These are phyloP conservation scores for Aspergillus transmontanensis DNA, from an alignment of 2,329 filamentous ascomycete species.

Conservation along the genomic window DNA sequence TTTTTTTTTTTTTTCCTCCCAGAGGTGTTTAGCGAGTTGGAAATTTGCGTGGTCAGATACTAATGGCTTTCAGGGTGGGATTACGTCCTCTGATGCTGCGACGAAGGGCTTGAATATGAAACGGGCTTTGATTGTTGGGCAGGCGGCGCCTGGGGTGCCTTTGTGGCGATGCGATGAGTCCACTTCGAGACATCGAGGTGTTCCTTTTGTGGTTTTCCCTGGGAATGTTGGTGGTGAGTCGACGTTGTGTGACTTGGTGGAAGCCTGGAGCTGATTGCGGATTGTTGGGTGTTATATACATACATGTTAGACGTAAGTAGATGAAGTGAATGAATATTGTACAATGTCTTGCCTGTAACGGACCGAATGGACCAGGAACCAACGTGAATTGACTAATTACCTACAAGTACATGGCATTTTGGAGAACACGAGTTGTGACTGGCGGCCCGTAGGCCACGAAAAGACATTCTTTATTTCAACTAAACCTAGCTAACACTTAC, in stretches of 20 bases:
- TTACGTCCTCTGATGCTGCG: constrained; percentile 61
- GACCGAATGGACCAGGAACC: background rate
- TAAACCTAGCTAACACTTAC: constrained; percentile 25
- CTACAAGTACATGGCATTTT: background rate
- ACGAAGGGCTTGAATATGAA: constrained; percentile 60
- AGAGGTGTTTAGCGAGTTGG: no score
- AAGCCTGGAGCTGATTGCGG: constrained; percentile 34
- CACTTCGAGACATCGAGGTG: constrained; percentile 52
- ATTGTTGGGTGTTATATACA: background rate
- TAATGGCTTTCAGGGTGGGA: constrained; percentile 50
- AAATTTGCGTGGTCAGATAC: no score
- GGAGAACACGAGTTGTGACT: constrained; percentile 1
- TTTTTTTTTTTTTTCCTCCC: background rate
- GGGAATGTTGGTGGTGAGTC: constrained; percentile 59
- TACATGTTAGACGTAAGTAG: background rate
- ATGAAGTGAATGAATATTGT: background rate
- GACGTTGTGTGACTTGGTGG: constrained; percentile 51
- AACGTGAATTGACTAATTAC: background rate
- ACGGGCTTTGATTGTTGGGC: constrained; percentile 57
- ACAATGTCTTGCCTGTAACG: background rate
- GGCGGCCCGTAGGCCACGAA: constrained; percentile 26
- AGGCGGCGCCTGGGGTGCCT: constrained; percentile 60
- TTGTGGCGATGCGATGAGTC: constrained; percentile 61
- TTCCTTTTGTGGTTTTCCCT: constrained; percentile 62
- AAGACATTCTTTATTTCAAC: constrained; percentile 27